A percentile compares a stretch with the other conserved stretches of the same genome.
Evolutionary conservation across 2,329 filamentous ascomycete species (phyloP).

Genomic region (Aspergillus caelatus): DNA sequence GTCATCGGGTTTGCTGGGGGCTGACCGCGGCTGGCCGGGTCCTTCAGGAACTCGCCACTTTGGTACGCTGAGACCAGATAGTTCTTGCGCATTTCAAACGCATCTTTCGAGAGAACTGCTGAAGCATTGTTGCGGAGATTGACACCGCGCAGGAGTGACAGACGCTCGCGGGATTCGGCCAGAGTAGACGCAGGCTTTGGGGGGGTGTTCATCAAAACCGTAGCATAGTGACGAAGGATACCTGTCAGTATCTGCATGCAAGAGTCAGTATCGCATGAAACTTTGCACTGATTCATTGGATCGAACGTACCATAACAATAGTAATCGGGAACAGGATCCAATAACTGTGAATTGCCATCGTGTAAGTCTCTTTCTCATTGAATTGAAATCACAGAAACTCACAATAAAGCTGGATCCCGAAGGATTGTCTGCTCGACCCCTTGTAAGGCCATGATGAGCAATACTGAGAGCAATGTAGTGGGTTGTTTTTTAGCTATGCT

Average conservation of each 20-base stretch:
- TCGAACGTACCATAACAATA: constrained; percentile 76
- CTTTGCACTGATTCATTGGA: not conserved
- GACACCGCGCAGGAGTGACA: constrained; percentile 79
- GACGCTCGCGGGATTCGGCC: constrained; percentile 71
- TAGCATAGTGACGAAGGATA: constrained; percentile 93
- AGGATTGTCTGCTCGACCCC: constrained; percentile 91
- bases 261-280: not conserved
- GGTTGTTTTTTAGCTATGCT: not conserved
- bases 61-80: constrained; percentile 80
- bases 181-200: constrained; percentile 76
- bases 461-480: constrained; percentile 5
- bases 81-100: constrained; percentile 80
- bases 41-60: constrained; percentile 84
- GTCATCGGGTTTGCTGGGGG: constrained; percentile 91
- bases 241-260: constrained; percentile 78
- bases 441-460: constrained; percentile 70
- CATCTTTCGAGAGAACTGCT: constrained; percentile 73
- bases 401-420: constrained; percentile 98
- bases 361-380: constrained; percentile 18
- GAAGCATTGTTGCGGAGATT: constrained; percentile 81
- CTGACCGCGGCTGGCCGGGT: constrained; percentile 82
- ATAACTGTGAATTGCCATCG: constrained; percentile 65
- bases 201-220: constrained; percentile 80
- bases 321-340: constrained; percentile 99
- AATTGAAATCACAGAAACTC: constrained; percentile 42